phyloP scores from a whole-genome alignment of 2,329 filamentous ascomycete species.

The Venturia oleaginea region DNA sequence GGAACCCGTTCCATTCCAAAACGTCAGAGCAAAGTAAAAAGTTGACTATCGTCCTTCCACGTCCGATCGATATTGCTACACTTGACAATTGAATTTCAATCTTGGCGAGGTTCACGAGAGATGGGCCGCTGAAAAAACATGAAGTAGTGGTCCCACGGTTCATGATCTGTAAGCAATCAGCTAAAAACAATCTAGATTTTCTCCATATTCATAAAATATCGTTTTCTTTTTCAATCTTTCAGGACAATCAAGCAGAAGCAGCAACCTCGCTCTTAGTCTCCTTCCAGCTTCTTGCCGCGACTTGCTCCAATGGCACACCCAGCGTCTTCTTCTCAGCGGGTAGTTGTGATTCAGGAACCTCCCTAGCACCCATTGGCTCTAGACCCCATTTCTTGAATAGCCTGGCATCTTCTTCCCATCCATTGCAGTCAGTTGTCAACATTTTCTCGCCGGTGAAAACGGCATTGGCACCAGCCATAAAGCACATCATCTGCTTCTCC shows the following conservation, averaged over 20 bases:
- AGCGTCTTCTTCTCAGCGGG: not conserved
- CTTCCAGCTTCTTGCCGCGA: slow-evolving; percentile 1
- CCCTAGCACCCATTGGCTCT: slow-evolving; percentile 52
- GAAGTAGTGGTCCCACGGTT: too few relatives aligned
- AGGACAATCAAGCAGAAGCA: not conserved
- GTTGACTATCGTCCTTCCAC: too few relatives aligned
- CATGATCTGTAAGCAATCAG: not conserved
- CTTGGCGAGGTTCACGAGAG: too few relatives aligned
- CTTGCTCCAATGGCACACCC: not conserved
- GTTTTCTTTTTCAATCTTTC: not conserved
- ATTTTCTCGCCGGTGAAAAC: slow-evolving; percentile 95
- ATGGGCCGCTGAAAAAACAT: too few relatives aligned
- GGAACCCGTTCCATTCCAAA: too few relatives aligned
- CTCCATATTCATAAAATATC: not conserved
- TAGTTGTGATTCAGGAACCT: slow-evolving; percentile 6
- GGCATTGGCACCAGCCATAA: slow-evolving; percentile 87
- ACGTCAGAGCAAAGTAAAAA: too few relatives aligned
- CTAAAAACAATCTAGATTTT: not conserved
- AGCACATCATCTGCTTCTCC: slow-evolving; percentile 82
- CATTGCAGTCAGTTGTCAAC: slow-evolving; percentile 84
- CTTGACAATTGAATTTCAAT: too few relatives aligned
- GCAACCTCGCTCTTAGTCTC: not conserved
- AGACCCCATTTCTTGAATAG: slow-evolving; percentile 82
- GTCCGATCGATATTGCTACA: too few relatives aligned
- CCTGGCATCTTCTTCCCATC: slow-evolving; percentile 77